Evolutionary conservation across 352 stramenopile species (phyloP), one percentile per base, ranked within the genome.

Genomic region (Pythium sp.): DNA sequence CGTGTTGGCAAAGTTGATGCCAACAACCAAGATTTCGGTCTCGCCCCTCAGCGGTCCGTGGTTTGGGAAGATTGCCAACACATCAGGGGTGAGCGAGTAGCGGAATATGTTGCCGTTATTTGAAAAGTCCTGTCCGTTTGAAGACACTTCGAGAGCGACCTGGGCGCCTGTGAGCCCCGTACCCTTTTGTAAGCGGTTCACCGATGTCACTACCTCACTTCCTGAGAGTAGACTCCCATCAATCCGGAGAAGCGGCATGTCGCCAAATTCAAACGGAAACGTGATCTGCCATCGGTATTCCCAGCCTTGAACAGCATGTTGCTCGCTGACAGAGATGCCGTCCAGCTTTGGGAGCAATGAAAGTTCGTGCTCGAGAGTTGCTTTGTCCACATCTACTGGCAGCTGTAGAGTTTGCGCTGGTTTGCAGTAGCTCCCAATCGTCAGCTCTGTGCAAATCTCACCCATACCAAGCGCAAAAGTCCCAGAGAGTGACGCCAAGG

Each of bases 121-220:
- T 0, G 81, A 87, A 18, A 75, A 91, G 59, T 98, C 92, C 53
- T 89, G 82, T 8, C 81, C 81, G 66, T 98, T 98, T 3, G 87
- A 87, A 14, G 90, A 95, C 14, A 98, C 78, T 47, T 97, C 86
- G n/a, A 98, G 65, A 15, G 90, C 72, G 9, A 97, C 90, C 55
- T 79, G 78, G 6, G 77, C 77, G n/a, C 83, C 82, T 24, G 75
- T 70, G 15, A 92, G 38, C 15, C 74, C 77, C 22, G 76, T 67
- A 15, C 75, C 79, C 49, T 77, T 75, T 60, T 80, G 75, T 2
- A 86, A 46, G 28, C 68, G 66, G 11, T 55, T 38, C 6, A 80
- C 59, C 2, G 47, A 68, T 0, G 68, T 12, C 18, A 24, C 38
- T 8, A 76, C 62, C 0, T 32, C 57, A 64, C 62, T 74, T 12